These are phyloP conservation scores for Heracleum sosnowskyi DNA, from an alignment of 129 eudicot genomes.

Conservation along the genomic window DNA sequence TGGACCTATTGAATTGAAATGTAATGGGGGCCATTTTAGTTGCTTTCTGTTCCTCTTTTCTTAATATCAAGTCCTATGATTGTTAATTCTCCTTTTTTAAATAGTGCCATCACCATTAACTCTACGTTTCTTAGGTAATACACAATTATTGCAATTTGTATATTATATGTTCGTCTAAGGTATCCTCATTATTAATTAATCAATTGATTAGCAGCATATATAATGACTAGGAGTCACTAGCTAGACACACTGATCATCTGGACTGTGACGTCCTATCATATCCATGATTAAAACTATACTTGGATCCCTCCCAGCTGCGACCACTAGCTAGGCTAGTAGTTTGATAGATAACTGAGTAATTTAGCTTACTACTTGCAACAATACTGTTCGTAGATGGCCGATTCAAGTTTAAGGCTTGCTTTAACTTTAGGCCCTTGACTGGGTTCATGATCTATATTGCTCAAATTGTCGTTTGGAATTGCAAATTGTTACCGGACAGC, in stretches of 20 bases:
- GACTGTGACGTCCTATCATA: neutral
- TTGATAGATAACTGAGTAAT: too few relatives aligned
- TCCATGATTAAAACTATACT: neutral
- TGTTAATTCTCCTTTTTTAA: neutral
- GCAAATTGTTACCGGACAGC: too few relatives aligned
- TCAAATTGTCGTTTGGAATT: neutral
- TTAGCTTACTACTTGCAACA: too few relatives aligned
- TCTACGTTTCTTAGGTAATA: neutral
- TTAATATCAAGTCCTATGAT: slow-evolving; percentile 1
- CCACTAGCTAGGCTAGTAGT: too few relatives aligned
- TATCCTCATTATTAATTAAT: neutral
- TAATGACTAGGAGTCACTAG: slow-evolving; percentile 1
- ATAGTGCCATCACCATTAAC: slow-evolving; percentile 6
- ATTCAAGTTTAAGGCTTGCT: too few relatives aligned
- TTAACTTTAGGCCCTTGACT: neutral
- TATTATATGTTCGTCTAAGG: neutral
- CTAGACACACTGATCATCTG: neutral
- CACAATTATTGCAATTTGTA: neutral
- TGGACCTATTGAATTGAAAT: slow-evolving; percentile 11
- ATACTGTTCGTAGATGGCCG: too few relatives aligned
- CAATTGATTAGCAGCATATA: neutral
- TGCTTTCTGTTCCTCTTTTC: neutral
- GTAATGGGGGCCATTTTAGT: slow-evolving; percentile 18
- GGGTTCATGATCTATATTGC: too few relatives aligned
- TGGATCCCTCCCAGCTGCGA: too few relatives aligned